Evolutionary conservation across 225 moss, liverwort and hornwort genomes (phyloP), one percentile per base, ranked within the genome.

Genomic region (Antitrichia curtipendula): DNA sequence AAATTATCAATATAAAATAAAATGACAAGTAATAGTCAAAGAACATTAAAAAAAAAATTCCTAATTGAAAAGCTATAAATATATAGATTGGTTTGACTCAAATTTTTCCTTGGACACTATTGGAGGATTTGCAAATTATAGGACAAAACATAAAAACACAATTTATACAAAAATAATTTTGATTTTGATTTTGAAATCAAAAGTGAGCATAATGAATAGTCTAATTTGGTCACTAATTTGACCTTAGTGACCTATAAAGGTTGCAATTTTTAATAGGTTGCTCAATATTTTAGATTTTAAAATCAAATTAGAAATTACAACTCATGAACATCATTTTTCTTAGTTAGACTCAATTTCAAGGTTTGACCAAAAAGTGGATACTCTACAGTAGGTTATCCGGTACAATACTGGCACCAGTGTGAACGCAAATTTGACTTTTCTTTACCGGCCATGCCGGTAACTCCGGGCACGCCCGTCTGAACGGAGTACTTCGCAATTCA

Each of bases 51-150:
- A 47, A 19, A 31, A 2, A 47, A 31, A 31, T 18, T 20, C 1
- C 7, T 2, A 49, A 7, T 74, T 25, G 0, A 1, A 52, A 34
- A 32, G 22, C 22, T 75, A 34, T 0, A 0, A 2, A 52, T 52
- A 50, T 52, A 34, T 52, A 34, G 8, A 8, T 75, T 75, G 4
- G 22, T 52, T 52, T 75, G 34, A 36, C 1, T 52, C 14, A 52
- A 36, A 23, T 14, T 32, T 23, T 2, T 52, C 5, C 1, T 3
- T 36, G 6, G 8, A 23, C 3, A 36, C 0, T 36, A 0, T 34
- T 22, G 8, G 4, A 52, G 0, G 4, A 75, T 15, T 53, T 53
- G 23, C 3, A 75, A 34, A 75, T 75, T 22, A 49, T 21, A 15
- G 2, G 23, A 6, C 0, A 75, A 13, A 53, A 23, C 1, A 34